Conservation (phyloP, 2,329 filamentous ascomycete species). For the Zymoseptoria ardabiliae region DNA sequence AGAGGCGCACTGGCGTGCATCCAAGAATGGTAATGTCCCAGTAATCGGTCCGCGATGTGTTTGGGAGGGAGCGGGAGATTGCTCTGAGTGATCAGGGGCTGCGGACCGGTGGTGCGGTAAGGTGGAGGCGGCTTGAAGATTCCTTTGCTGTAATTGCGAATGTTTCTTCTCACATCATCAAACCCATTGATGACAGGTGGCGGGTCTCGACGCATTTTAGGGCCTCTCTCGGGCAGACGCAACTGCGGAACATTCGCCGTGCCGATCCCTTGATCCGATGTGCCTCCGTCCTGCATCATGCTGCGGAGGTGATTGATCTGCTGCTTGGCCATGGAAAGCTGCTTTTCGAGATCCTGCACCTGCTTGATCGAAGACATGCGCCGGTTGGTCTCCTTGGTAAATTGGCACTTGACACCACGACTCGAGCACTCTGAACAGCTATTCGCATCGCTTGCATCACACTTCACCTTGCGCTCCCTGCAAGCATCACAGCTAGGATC, state of each 20-base stretch:
- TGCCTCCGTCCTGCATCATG: slow-evolving; percentile 48
- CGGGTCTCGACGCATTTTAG: slow-evolving; percentile 53
- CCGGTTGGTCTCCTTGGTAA: slow-evolving; percentile 97
- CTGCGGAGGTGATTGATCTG: slow-evolving; percentile 70
- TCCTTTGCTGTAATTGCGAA: slow-evolving; percentile 66
- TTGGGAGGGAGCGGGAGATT: slow-evolving; percentile 56
- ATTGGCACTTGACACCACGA: slow-evolving; percentile 93
- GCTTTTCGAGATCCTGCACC: slow-evolving; percentile 92
- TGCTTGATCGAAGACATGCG: slow-evolving; percentile 99
- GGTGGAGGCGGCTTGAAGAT: slow-evolving; percentile 71
- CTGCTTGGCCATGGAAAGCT: slow-evolving; percentile 70
- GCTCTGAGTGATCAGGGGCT: slow-evolving; percentile 41
- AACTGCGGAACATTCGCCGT: slow-evolving; percentile 23
- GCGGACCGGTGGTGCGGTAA: slow-evolving; percentile 50
- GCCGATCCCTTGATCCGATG: slow-evolving; percentile 35
- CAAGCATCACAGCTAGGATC: slow-evolving; percentile 98
- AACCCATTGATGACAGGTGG: slow-evolving; percentile 61
- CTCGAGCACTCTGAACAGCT: slow-evolving; percentile 97
- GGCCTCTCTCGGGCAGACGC: slow-evolving; percentile 27
- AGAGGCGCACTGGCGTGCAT: slow-evolving; percentile 78
- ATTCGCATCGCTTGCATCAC: slow-evolving; percentile 90
- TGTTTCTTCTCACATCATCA: slow-evolving; percentile 61
- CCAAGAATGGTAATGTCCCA: slow-evolving; percentile 68
- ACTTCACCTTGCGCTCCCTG: slow-evolving; percentile 74
- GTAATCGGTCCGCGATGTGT: slow-evolving; percentile 60